Evolutionary conservation across 805 yeast genomes (phyloP), one percentile per base, ranked within the genome.

Genomic region (Candida bentonensis): DNA sequence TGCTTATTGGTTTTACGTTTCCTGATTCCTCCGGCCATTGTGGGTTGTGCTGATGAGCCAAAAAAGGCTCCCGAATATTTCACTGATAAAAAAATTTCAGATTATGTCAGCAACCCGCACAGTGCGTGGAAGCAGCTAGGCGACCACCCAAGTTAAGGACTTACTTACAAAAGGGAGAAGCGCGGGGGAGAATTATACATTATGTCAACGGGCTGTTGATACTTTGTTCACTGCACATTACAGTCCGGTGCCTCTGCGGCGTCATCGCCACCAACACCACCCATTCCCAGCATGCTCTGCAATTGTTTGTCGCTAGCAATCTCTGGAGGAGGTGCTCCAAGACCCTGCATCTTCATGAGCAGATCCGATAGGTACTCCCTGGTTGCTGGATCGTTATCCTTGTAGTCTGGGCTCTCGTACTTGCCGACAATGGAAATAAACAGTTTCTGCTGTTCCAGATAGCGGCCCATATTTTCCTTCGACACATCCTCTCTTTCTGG

Each of bases 251-350:
- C n/a, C n/a, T n/a, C n/a, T n/a, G n/a, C n/a, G 20, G 17, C 36
- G 36, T 30, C 36, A 17, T 5, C 36, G 36, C 17, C 17, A 11
- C n/a, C 36, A 15, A 5, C 11, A 5, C 17, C 36, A 17, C 17
- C 17, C 7, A 30, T 30, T 9, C 36, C 36, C 7, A 30, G 36
- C 36, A 30, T 30, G 36, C 17, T 30, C 7, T 11, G 7, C 36
- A 30, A n/a, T 17, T 30, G 36, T 17, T 30, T 30, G 25, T 73
- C 79, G 22, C 82, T 83, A 48, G 80, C 74, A 28, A 85, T 66
- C 43, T 82, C 94, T 13, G 70, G 58, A 3, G 95, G 95, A 2
- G 94, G 94, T 55, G 83, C 78, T 0, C 94, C 94, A 23, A 82
- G 63, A 41, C 73, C 79, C 59, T 85, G 70, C 68, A 66, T 65